Conservation (phyloP, 2,329 filamentous ascomycete species). For the Beauveria australis region DNA sequence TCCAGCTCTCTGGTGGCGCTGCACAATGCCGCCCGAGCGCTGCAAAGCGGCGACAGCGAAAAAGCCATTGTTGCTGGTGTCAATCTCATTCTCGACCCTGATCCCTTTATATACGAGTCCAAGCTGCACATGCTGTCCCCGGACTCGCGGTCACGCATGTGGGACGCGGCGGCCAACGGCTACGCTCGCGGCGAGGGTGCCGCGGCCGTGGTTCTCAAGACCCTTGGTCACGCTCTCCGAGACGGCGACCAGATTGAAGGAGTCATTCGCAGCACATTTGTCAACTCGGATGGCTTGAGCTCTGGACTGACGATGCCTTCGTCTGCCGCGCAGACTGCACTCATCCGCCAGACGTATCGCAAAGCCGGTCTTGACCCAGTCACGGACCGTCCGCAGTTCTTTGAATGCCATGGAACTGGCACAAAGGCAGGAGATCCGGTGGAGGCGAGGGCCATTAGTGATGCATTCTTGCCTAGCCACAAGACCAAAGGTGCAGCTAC, state of each 20-base stretch:
- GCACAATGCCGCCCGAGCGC: conserved; percentile 37
- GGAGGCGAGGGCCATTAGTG: conserved; percentile 35
- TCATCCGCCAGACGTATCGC: conserved; percentile 23
- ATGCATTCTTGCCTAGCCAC: background rate
- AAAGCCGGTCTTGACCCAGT: conserved; percentile 15
- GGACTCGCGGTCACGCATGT: conserved; percentile 27
- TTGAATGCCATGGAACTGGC: conserved; percentile 30
- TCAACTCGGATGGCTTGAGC: conserved; percentile 45
- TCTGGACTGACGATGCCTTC: conserved; percentile 48
- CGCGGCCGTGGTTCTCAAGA: conserved; percentile 38
- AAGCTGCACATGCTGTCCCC: conserved; percentile 30
- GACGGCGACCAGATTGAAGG: conserved; percentile 45
- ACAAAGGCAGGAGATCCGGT: conserved; percentile 32
- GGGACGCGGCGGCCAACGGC: conserved; percentile 36
- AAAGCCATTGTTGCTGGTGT: conserved; percentile 25
- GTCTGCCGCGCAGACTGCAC: conserved; percentile 30
- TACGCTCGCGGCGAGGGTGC: conserved; percentile 46
- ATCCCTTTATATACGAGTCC: conserved; percentile 26
- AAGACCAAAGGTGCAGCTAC: background rate
- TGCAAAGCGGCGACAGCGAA: conserved; percentile 35
- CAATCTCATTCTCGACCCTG: conserved; percentile 9
- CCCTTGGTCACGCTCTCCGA: conserved; percentile 31
- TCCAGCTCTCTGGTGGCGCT: conserved; percentile 40
- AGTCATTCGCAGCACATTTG: conserved; percentile 37
- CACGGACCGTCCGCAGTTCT: conserved; percentile 28